Evolutionary conservation across 331 rosid species (phyloP).

Genomic region (Prunus yedoensis): DNA sequence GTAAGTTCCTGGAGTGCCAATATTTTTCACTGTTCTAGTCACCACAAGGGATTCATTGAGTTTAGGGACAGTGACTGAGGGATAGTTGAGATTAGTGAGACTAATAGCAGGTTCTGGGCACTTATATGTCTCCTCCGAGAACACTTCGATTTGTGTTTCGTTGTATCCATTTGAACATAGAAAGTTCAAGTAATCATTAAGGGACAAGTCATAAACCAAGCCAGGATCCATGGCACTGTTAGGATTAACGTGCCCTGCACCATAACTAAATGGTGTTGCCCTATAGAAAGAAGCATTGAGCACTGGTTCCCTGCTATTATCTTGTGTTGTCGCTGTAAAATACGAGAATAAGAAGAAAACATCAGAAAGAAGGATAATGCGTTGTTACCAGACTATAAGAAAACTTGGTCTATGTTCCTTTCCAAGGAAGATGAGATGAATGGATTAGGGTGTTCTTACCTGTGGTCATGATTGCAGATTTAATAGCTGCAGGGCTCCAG

Average conservation of each 20-base stretch:
- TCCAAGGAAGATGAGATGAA: neutral
- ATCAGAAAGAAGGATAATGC: neutral
- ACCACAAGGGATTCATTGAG: no score
- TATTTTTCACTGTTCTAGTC: no score
- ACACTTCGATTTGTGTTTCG: conserved; percentile 41
- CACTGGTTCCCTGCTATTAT: conserved; percentile 49
- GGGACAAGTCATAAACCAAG: conserved; percentile 65
- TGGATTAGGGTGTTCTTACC: conserved; percentile 41
- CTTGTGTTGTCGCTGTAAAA: conserved; percentile 52
- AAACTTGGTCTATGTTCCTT: neutral
- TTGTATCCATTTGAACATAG: conserved; percentile 70
- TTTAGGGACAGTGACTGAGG: no score
- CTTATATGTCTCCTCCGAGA: conserved; percentile 40
- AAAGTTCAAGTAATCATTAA: conserved; percentile 59
- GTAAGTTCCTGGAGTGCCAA: conserved; percentile 67
- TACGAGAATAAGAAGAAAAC: no score
- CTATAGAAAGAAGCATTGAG: conserved; percentile 49
- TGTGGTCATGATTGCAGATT: conserved; percentile 91
- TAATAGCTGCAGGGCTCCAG: conserved; percentile 93
- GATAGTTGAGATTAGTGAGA: no score
- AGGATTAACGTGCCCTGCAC: conserved; percentile 79
- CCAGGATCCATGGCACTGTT: conserved; percentile 89
- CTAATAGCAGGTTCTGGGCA: conserved; percentile 39
- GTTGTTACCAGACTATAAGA: neutral
- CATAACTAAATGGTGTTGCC: conserved; percentile 80